A percentile compares a stretch with the other conserved stretches of the same genome.
Evolutionary conservation across 1,139 yeast genomes (phyloP).

Genomic region (Trichomonascaceae sp.): DNA sequence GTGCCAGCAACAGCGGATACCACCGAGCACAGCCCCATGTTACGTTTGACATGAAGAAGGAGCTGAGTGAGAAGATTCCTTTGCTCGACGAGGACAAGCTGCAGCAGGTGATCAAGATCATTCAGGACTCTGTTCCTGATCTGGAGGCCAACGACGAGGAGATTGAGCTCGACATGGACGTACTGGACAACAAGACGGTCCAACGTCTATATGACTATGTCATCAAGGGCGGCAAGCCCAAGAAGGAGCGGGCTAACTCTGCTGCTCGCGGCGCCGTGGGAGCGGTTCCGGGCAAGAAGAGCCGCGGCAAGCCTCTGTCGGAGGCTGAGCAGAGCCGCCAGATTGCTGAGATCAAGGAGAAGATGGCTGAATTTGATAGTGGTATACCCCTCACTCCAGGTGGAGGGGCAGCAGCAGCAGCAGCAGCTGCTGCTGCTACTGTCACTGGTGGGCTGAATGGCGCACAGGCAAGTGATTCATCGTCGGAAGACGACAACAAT

Average conservation of each 20-base stretch:
- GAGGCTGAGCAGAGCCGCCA: constrained; percentile 66
- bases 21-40: constrained; percentile 18
- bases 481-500: constrained; percentile 13
- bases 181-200: constrained; percentile 73
- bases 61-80: constrained; percentile 74
- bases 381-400: constrained; percentile 18
- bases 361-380: constrained; percentile 63
- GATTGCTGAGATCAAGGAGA: constrained; percentile 73
- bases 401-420: constrained; percentile 8
- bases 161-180: constrained; percentile 92
- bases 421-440: constrained; percentile 8
- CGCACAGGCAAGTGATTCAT: constrained; percentile 8
- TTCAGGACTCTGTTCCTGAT: constrained; percentile 79
- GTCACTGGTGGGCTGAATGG: neutral
- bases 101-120: constrained; percentile 72
- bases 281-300: constrained; percentile 32
- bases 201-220: constrained; percentile 71
- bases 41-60: constrained; percentile 94
- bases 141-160: constrained; percentile 63
- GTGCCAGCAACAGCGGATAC: constrained; percentile 9
- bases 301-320: constrained; percentile 41
- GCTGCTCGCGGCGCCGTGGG: constrained; percentile 13
- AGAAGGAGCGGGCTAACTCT: constrained; percentile 21
- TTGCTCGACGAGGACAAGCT: constrained; percentile 63
- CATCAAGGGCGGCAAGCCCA: constrained; percentile 41